Evolutionary conservation across 2,329 filamentous ascomycete species (phyloP).

Genomic region (Arachnomyces sp.): DNA sequence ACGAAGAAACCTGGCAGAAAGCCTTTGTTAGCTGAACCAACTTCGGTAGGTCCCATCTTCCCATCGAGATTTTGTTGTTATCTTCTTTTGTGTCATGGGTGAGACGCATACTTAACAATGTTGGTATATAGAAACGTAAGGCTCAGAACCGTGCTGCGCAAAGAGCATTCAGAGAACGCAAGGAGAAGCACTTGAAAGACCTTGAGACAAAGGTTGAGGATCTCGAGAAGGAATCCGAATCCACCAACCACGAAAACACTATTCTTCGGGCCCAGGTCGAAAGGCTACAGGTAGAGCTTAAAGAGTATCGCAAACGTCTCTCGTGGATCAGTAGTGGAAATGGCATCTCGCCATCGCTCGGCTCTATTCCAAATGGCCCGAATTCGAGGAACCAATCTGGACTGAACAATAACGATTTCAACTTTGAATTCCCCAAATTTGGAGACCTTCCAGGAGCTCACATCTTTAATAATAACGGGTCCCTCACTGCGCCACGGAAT

Average conservation of each 20-base stretch:
- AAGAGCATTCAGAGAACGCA: constrained; percentile 85
- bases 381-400: constrained; percentile 45
- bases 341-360: constrained; percentile 39
- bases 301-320: constrained; percentile 82
- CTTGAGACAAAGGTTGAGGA: constrained; percentile 50
- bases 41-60: constrained; percentile 61
- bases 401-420: constrained; percentile 69
- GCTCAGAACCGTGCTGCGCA: constrained; percentile 91
- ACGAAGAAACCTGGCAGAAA: constrained; percentile 97
- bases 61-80: background rate
- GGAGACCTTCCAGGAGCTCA: constrained; percentile 58
- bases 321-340: constrained; percentile 49
- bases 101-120: constrained; percentile 15
- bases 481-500: constrained; percentile 22
- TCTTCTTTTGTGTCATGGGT: background rate
- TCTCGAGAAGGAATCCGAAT: constrained; percentile 71
- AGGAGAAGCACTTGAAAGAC: constrained; percentile 63
- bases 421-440: constrained; percentile 95
- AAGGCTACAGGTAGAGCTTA: constrained; percentile 72
- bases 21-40: constrained; percentile 89
- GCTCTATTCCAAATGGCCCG: constrained; percentile 35
- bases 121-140: constrained; percentile 51
- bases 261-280: constrained; percentile 80
- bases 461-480: constrained; percentile 43
- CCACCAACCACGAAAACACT: constrained; percentile 76